Evolutionary conservation across 352 stramenopile species (phyloP).

Genomic region (Globisporangium iwayamae): DNA sequence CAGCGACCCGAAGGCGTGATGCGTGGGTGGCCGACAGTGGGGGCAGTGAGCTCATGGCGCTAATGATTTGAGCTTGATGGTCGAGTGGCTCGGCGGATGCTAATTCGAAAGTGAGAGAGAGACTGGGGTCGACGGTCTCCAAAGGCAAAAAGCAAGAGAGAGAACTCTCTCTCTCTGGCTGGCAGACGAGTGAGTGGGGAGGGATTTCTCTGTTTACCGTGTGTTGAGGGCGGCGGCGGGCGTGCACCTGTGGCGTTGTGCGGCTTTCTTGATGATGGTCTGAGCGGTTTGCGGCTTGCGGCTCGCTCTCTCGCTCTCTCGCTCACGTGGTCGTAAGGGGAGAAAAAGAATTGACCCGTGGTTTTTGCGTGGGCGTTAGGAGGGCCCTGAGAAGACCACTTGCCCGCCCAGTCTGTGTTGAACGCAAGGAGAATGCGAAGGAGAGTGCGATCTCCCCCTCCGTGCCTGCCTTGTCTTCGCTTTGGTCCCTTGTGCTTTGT

Average conservation of each 20-base stretch:
- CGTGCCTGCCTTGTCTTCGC: not conserved
- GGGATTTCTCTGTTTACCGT: not conserved
- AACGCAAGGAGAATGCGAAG: too few relatives aligned
- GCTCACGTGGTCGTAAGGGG: not conserved
- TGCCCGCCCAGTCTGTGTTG: not conserved
- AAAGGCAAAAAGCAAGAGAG: not conserved
- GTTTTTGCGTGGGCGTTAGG: not conserved
- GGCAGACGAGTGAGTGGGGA: not conserved
- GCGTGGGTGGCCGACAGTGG: not conserved
- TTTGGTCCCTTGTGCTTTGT: not conserved
- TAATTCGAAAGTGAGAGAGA: not conserved
- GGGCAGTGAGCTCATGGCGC: slow-evolving; percentile 3
- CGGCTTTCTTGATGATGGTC: not conserved
- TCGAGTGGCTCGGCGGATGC: not conserved
- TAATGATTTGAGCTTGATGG: not conserved
- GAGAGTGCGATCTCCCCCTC: not conserved
- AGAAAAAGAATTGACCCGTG: slow-evolving; percentile 4
- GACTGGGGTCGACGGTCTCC: not conserved
- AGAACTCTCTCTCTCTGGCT: not conserved
- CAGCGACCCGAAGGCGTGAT: not conserved
- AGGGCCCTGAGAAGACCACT: not conserved
- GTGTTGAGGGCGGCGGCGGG: too few relatives aligned
- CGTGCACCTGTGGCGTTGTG: not conserved
- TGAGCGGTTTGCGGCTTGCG: not conserved
- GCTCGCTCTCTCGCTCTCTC: not conserved